Evolutionary conservation across 176 grass and related monocot genomes (phyloP).

Genomic region (Oryza officinalis): DNA sequence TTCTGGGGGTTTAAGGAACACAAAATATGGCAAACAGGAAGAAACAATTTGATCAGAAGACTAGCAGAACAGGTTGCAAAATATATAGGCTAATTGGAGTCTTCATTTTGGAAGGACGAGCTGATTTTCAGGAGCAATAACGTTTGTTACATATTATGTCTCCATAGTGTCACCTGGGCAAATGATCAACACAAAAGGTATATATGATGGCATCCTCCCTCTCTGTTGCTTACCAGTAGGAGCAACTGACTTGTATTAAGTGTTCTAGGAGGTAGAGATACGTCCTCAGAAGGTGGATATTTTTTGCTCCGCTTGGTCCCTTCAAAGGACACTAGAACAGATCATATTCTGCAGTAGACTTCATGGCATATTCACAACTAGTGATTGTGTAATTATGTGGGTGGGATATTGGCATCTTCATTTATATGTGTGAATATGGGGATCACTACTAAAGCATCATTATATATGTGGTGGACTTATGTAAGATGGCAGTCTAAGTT

Average conservation of each 20-base stretch:
- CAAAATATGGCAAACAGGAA: background rate
- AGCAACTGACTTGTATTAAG: background rate
- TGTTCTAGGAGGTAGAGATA: no score
- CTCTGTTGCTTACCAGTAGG: background rate
- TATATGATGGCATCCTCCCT: background rate
- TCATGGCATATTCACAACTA: background rate
- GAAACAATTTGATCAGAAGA: background rate
- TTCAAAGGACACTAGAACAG: no score
- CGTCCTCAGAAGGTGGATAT: no score
- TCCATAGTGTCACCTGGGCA: no score
- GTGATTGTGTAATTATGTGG: background rate
- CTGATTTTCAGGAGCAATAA: no score
- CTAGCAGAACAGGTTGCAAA: background rate
- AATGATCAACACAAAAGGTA: no score
- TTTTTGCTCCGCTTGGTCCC: no score
- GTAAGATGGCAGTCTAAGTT: background rate
- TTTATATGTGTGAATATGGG: background rate
- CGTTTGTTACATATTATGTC: no score
- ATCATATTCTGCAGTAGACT: no score
- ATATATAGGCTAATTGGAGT: no score
- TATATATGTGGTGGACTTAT: background rate
- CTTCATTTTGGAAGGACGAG: no score
- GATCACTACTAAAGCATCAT: background rate
- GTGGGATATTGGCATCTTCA: background rate
- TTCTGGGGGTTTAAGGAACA: no score